Conservation (phyloP, 192 early-diverging fungal species). For the Coemansia sp. region DNA sequence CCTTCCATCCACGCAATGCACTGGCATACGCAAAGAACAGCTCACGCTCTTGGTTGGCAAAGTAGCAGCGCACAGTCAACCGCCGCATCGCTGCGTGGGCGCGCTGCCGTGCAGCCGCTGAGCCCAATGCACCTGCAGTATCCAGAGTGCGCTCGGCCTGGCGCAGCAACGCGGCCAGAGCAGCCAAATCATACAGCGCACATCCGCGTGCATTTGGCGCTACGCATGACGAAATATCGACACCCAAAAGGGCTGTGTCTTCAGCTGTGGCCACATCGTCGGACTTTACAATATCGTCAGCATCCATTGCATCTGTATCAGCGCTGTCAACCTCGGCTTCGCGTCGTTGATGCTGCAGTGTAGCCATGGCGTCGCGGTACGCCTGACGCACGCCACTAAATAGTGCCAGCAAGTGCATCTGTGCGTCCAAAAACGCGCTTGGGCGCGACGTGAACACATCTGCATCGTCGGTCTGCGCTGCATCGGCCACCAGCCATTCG, state of each 20-base stretch:
- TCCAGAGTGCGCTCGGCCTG: conserved; percentile 49
- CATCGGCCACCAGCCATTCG: conserved; percentile 52
- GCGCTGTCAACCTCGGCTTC: conserved; percentile 27
- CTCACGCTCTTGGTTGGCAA: conserved; percentile 72
- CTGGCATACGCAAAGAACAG: conserved; percentile 66
- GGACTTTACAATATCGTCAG: conserved; percentile 22
- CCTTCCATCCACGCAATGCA: conserved; percentile 77
- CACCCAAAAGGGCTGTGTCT: conserved; percentile 71
- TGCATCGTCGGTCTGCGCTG: conserved; percentile 18
- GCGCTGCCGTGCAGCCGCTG: conserved; percentile 47
- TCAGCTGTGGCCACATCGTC: conserved; percentile 18
- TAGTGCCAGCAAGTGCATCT: conserved; percentile 45
- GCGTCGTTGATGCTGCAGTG: conserved; percentile 25
- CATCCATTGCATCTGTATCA: conserved; percentile 24
- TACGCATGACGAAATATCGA: conserved; percentile 56
- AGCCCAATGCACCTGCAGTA: conserved; percentile 47
- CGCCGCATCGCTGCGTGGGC: conserved; percentile 59
- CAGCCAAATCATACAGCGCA: conserved; percentile 67
- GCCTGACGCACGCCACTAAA: conserved; percentile 47
- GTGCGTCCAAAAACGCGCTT: conserved; percentile 41
- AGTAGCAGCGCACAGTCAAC: conserved; percentile 66
- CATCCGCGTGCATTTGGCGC: conserved; percentile 61
- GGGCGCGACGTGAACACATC: conserved; percentile 26
- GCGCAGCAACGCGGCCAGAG: conserved; percentile 62
- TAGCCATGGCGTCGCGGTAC: conserved; percentile 29